Percentiles rank a stretch among this genome's conserved stretches.
phyloP scores from a whole-genome alignment of 1,139 yeast species.

The Candida sojae region DNA sequence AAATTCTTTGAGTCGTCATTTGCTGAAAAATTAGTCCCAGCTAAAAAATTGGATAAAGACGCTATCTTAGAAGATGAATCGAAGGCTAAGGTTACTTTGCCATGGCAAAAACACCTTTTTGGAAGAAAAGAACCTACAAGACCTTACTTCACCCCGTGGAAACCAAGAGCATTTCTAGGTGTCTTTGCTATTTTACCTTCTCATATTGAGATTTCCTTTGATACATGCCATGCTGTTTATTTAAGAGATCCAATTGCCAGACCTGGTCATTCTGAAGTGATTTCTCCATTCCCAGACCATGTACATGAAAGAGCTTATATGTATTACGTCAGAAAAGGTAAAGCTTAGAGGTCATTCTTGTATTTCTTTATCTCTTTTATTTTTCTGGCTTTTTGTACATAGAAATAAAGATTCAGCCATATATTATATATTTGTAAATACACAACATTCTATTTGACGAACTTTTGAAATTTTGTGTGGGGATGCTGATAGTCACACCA shows the following conservation, averaged over 20 bases:
- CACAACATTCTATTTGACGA: neutral
- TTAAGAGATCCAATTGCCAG: constrained; percentile 96
- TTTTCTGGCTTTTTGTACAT: constrained; percentile 10
- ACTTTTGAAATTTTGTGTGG: neutral
- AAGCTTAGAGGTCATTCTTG: constrained; percentile 30
- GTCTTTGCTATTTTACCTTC: constrained; percentile 92
- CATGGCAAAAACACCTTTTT: constrained; percentile 76
- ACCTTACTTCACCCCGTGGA: constrained; percentile 95
- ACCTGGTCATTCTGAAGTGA: constrained; percentile 95
- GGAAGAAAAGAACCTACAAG: constrained; percentile 79
- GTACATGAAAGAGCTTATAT: constrained; percentile 94
- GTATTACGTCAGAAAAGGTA: constrained; percentile 85
- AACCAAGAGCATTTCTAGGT: constrained; percentile 89
- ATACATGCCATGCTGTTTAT: constrained; percentile 93
- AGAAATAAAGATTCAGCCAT: neutral
- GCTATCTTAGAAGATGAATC: constrained; percentile 58
- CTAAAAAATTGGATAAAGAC: constrained; percentile 51
- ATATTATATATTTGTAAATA: constrained; percentile 3
- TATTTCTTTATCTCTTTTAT: neutral
- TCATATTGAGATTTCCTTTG: constrained; percentile 86
- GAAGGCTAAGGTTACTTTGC: constrained; percentile 52
- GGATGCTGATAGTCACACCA: no score
- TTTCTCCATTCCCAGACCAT: constrained; percentile 81
- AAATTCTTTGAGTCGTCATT: constrained; percentile 38
- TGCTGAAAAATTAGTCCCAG: constrained; percentile 53